Evolutionary conservation across 129 eudicot species (phyloP), one percentile per base, ranked within the genome.

Genomic region (Flaveria robusta): DNA sequence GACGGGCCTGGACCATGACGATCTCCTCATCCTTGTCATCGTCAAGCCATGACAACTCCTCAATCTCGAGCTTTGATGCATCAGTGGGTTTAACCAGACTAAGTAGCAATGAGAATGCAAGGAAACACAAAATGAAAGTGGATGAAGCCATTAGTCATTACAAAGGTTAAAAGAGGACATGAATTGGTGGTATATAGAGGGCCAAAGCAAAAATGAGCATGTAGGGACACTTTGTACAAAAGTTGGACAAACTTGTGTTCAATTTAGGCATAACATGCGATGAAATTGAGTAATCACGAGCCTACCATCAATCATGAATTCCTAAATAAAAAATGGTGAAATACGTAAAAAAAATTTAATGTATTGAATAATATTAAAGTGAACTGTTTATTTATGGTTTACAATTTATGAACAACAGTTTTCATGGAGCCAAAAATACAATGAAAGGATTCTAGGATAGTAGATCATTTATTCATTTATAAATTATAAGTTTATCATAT

Each of bases 31-130:
- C 88, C 34, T 79, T 78, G 74, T 88, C 83, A 60, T 84, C 89
- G 29, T 82, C 87, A 3, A 91, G 88, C 97, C 94, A 91, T 23
- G 88, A 79, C 49, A 91, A 52, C 80, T 87, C 91, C 50, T 87
- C 88, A 1, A 76, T 18, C 50, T 87, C 89, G 14, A 85, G 86
- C 37, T 65, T 50, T 13, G 85, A 82, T 45, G 82, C 79, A 4
- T 46, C 41, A 0, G 26, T 68, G n/a, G 50, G 72, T 66, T 42
- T 62, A 66, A 65, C 50, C 59, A 70, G 68, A 59, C 52, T 58
- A 19, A 67, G 43, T 9, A 80, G 43, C 62, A 85, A n/a, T 20
- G 81, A 51, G 43, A 79, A n/a, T 37, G 75, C 42, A 74, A 83
- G 45, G 81, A 81, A 74, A 72, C 81, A 72, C 22, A 81, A 50